A percentile compares a stretch with the other conserved stretches of the same genome.
phyloP scores from a whole-genome alignment of 169 alveolate species.

The Cyclospora cayetanensis region DNA sequence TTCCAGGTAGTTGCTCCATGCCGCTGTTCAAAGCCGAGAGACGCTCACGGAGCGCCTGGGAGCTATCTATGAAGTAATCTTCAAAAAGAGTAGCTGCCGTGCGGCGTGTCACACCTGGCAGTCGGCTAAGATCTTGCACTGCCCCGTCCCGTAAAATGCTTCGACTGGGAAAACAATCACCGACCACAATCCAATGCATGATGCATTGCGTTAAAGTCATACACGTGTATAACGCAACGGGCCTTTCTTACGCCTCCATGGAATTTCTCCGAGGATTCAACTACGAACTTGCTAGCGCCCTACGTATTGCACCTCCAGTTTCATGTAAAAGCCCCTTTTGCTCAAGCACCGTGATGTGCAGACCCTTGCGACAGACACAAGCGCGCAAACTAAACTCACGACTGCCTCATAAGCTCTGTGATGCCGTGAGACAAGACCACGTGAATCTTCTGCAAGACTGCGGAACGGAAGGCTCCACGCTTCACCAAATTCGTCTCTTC shows the following conservation, averaged over 20 bases:
- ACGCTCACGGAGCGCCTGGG: slow-evolving; percentile 33
- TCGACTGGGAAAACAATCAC: background rate
- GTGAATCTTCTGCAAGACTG: slow-evolving; percentile 28
- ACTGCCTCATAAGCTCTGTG: slow-evolving; percentile 24
- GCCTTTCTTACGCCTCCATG: too few relatives aligned
- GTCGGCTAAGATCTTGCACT: slow-evolving; percentile 1
- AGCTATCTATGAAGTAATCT: slow-evolving; percentile 23
- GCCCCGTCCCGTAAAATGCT: slow-evolving; percentile 19
- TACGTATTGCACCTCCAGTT: too few relatives aligned
- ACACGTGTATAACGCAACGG: too few relatives aligned
- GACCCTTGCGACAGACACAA: too few relatives aligned
- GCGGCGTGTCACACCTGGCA: slow-evolving; percentile 53
- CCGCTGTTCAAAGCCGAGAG: background rate
- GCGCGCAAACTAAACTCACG: background rate
- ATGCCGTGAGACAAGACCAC: slow-evolving; percentile 30
- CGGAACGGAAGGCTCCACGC: slow-evolving; percentile 47
- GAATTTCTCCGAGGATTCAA: too few relatives aligned
- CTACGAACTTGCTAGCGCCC: too few relatives aligned
- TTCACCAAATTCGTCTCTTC: slow-evolving; percentile 10
- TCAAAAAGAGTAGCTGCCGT: slow-evolving; percentile 41
- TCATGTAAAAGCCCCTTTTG: too few relatives aligned
- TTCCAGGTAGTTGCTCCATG: background rate
- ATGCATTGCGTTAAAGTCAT: too few relatives aligned
- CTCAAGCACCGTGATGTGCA: too few relatives aligned
- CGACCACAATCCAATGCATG: background rate